phyloP scores from a whole-genome alignment of 441 rosid genomes.

The Jatropha podagrica region DNA sequence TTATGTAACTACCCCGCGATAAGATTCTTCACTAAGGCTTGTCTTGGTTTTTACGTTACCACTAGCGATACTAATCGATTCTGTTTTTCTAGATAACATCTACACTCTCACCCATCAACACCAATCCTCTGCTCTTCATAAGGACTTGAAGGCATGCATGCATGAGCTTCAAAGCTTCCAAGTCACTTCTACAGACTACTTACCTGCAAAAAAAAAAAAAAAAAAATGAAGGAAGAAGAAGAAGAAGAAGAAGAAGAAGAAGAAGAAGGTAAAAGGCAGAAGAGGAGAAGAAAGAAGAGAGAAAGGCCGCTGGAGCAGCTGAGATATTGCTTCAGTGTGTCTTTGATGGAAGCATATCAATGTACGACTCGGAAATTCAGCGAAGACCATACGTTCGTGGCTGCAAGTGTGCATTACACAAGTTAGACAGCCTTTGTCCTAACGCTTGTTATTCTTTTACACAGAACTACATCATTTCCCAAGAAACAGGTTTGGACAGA shows the following conservation, averaged over 20 bases:
- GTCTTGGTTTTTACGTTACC: not conserved
- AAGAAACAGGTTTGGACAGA: not conserved
- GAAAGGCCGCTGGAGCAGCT: not conserved
- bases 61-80: not conserved
- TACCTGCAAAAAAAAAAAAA: too few relatives aligned
- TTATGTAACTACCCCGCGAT: not conserved
- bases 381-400: slow-evolving; percentile 30
- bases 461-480: slow-evolving; percentile 26
- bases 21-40: too few relatives aligned
- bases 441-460: not conserved
- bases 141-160: not conserved
- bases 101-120: not conserved
- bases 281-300: not conserved
- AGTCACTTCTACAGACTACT: too few relatives aligned
- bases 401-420: slow-evolving; percentile 39
- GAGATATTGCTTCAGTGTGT: slow-evolving; percentile 23
- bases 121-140: not conserved
- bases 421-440: slow-evolving; percentile 10
- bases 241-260: too few relatives aligned
- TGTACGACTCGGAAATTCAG: slow-evolving; percentile 25
- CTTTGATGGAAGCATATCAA: slow-evolving; percentile 26
- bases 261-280: not conserved
- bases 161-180: not conserved
- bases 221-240: too few relatives aligned
- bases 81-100: not conserved